phyloP scores from a whole-genome alignment of 192 early-diverging fungal genomes.

The Obelidium mucronatum region DNA sequence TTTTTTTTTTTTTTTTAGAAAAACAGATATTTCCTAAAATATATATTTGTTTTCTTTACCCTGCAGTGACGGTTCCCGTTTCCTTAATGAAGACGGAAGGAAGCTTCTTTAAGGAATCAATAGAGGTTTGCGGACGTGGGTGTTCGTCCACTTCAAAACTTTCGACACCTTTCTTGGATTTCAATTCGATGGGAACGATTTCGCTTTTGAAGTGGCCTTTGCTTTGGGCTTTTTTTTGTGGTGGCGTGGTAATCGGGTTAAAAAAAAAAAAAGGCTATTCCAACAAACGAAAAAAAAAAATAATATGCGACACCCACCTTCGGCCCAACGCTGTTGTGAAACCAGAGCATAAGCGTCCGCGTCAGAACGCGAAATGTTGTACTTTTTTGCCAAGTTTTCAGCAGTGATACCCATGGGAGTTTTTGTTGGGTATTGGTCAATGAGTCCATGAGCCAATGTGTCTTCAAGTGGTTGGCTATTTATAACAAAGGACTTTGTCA shows the following conservation, averaged over 20 bases:
- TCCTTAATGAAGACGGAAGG: slow-evolving; percentile 89
- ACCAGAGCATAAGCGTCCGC: slow-evolving; percentile 85
- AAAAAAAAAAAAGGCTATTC: slow-evolving; percentile 3
- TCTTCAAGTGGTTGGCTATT: slow-evolving; percentile 83
- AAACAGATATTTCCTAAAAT: too few relatives aligned
- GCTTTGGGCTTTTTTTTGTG: slow-evolving; percentile 60
- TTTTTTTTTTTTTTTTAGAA: too few relatives aligned
- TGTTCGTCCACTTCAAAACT: slow-evolving; percentile 84
- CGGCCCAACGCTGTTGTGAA: slow-evolving; percentile 89
- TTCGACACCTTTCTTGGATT: slow-evolving; percentile 78
- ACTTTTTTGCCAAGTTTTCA: slow-evolving; percentile 88
- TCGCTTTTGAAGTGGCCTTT: slow-evolving; percentile 82
- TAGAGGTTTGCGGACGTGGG: slow-evolving; percentile 83
- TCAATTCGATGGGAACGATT: slow-evolving; percentile 84
- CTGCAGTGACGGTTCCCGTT: slow-evolving; percentile 87
- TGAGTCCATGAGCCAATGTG: slow-evolving; percentile 80
- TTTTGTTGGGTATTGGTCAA: slow-evolving; percentile 83
- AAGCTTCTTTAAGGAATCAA: slow-evolving; percentile 81
- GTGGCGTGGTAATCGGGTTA: background rate
- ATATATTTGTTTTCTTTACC: too few relatives aligned
- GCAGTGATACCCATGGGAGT: slow-evolving; percentile 95
- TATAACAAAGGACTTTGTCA: background rate
- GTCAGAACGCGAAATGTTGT: slow-evolving; percentile 80
- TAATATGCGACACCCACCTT: slow-evolving; percentile 39
- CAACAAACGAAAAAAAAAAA: background rate